Evolutionary conservation across 2,329 filamentous ascomycete species (phyloP), one percentile per base, ranked within the genome.

Genomic region (Sporothrix mexicana): DNA sequence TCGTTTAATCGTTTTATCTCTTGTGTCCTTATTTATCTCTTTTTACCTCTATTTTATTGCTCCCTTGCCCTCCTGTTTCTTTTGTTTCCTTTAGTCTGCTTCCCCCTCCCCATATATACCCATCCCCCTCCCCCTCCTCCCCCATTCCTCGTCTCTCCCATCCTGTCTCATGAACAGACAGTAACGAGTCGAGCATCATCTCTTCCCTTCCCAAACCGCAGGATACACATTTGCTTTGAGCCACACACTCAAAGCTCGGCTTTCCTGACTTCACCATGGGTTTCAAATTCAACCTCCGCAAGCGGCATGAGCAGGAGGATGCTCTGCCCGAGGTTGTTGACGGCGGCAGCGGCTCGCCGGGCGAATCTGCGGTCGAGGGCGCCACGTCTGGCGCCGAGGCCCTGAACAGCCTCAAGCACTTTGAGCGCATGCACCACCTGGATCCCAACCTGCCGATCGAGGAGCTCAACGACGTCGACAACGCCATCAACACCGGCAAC

Each of bases 381-480:
- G 45, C 8, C 10, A 13, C 67, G 1, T 17, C 62, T 1, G 68
- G 57, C 23, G 36, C 23, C 55, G 73, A 72, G 15, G 62, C 53
- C 15, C 79, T 86, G 72, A 81, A 81, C 74, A 81, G 84, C 74
- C 83, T 91, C 72, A 85, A 85, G 77, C 83, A 87, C 72, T 87
- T 91, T 77, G 87, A 89, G 77, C 85, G 86, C 77, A 84, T 87
- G 74, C 89, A 91, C 79, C 85, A 87, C 76, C 86, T 89, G 80
- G 90, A 92, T 75, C 88, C 89, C 53, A 91, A 92, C 77, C 79
- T 92, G 75, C 88, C 88, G n/a, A 83, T 90, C 74, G 88, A 90
- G 74, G 85, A 90, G 66, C 81, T 88, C 69, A 87, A 88, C 74
- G 87, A 89, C 79, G 84, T 91, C 74, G 88, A 91, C 73, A 84